Percentiles rank a stretch among this genome's conserved stretches.
Conservation (phyloP, 2,329 filamentous ascomycete species). For the Claviceps humidiphila region DNA sequence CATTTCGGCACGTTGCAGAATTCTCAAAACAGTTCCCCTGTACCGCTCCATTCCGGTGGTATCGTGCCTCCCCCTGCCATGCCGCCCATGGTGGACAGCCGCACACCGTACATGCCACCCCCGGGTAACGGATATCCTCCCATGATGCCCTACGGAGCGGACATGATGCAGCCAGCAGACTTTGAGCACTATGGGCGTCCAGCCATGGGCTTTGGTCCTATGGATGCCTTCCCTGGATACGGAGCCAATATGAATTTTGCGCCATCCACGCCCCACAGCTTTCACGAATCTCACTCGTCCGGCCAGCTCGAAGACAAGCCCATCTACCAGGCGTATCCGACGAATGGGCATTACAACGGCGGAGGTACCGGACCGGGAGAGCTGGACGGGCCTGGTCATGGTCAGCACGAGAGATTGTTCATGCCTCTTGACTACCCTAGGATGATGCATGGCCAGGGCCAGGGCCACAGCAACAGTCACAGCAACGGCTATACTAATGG, state of each 20-base stretch:
- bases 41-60: constrained; percentile 32
- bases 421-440: constrained; percentile 17
- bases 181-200: constrained; percentile 27
- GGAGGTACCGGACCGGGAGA: constrained; percentile 14
- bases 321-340: constrained; percentile 25
- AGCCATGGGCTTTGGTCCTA: constrained; percentile 20
- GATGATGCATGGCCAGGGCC: constrained; percentile 18
- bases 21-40: constrained; percentile 46
- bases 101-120: constrained; percentile 20
- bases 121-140: constrained; percentile 24
- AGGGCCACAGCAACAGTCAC: too few species aligned
- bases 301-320: constrained; percentile 32
- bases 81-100: constrained; percentile 18
- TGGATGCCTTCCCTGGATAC: constrained; percentile 21
- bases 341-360: constrained; percentile 27
- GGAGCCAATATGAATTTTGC: constrained; percentile 27
- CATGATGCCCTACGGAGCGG: constrained; percentile 22
- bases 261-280: constrained; percentile 46
- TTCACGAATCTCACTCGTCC: constrained; percentile 48
- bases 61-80: constrained; percentile 37
- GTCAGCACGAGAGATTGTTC: constrained; percentile 18
- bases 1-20: constrained; percentile 42
- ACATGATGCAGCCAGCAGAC: constrained; percentile 20
- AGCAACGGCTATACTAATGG: too few species aligned
- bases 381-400: constrained; percentile 15